phyloP scores from a whole-genome alignment of 2,329 filamentous ascomycete genomes.

The Pseudopithomyces chartarum region DNA sequence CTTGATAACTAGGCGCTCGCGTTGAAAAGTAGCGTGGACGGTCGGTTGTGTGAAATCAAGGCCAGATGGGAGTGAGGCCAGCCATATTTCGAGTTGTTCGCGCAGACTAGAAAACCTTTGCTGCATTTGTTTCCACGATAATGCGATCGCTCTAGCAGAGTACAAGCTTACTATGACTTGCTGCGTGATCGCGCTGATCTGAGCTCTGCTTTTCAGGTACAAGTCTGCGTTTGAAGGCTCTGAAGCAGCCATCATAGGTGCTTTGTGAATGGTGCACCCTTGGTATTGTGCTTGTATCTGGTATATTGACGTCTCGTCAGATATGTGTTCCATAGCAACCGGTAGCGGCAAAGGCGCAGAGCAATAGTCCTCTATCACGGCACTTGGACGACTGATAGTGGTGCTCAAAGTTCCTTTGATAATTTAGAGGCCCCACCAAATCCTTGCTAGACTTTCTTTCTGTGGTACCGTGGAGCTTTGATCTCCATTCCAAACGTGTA shows the following conservation, averaged over 20 bases:
- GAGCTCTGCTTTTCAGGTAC: neutral
- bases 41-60: neutral
- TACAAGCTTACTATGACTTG: neutral
- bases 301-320: neutral
- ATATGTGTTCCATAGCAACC: neutral
- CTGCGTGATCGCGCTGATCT: neutral
- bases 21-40: neutral
- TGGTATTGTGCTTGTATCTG: neutral
- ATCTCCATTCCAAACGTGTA: constrained; percentile 42
- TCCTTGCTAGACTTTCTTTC: constrained; percentile 36
- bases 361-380: constrained; percentile 35
- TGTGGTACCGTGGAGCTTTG: constrained; percentile 17
- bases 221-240: neutral
- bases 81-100: constrained; percentile 28
- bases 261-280: no score
- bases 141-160: neutral
- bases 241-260: no score
- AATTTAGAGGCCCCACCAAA: constrained; percentile 46
- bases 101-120: constrained; percentile 27
- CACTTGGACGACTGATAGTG: constrained; percentile 43
- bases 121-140: neutral
- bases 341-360: constrained; percentile 32
- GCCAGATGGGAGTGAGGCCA: constrained; percentile 21
- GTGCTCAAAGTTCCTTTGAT: constrained; percentile 40
- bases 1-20: constrained; percentile 22